Conservation (phyloP, 1,139 yeast genomes). For the Geotrichum fermentans region DNA sequence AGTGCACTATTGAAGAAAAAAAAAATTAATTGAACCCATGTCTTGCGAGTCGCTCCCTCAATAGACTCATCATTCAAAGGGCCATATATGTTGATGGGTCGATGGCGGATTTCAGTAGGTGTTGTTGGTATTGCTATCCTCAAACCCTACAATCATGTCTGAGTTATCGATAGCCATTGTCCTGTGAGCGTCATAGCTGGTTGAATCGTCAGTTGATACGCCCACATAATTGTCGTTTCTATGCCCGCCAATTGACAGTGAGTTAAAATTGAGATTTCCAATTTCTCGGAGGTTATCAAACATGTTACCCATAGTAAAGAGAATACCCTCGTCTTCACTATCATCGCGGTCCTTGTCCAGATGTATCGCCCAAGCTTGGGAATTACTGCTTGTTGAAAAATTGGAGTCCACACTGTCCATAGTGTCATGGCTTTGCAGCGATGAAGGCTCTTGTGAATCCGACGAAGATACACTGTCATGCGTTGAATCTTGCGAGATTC, state of each 20-base stretch:
- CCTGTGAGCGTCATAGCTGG: not conserved
- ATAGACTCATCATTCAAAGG: conserved; percentile 15
- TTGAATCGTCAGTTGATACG: not conserved
- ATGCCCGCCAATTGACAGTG: conserved; percentile 5
- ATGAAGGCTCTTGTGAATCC: not conserved
- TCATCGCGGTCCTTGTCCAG: conserved; percentile 25
- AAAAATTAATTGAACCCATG: conserved; percentile 2
- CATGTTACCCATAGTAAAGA: conserved; percentile 28
- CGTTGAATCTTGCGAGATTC: too few relatives aligned
- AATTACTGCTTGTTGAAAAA: conserved; percentile 2
- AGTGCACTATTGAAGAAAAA: not conserved
- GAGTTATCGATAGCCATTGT: not conserved
- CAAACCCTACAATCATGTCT: not conserved
- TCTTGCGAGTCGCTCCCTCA: conserved; percentile 12
- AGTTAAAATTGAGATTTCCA: conserved; percentile 23
- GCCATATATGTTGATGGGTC: conserved; percentile 8
- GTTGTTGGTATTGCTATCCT: not conserved
- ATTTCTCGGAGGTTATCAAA: conserved; percentile 29
- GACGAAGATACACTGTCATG: too few relatives aligned
- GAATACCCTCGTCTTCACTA: conserved; percentile 32
- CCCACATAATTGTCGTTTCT: not conserved
- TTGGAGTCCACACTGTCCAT: not conserved
- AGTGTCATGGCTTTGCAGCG: not conserved
- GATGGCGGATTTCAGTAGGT: not conserved
- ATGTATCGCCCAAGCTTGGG: conserved; percentile 29